Evolutionary conservation across 139 green algal genomes (phyloP).

Genomic region (Micromonas commoda): DNA sequence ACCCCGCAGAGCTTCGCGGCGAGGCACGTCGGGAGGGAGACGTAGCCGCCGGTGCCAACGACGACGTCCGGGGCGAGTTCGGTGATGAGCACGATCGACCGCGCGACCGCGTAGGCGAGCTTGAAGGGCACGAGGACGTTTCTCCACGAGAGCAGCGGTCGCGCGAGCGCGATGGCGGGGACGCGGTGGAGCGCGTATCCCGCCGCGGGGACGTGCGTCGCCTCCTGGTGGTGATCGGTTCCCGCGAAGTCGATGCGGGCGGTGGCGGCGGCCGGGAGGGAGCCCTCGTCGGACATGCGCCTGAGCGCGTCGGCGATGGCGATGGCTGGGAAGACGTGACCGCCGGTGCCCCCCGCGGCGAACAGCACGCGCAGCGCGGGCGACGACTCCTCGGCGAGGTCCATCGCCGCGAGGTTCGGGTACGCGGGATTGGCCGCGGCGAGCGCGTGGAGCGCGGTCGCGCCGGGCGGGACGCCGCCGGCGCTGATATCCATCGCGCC

Average conservation of each 20-base stretch:
- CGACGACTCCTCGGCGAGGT: neutral
- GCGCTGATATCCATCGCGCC: no score
- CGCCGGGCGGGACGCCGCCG: no score
- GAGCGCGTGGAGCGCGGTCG: no score
- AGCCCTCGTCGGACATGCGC: neutral
- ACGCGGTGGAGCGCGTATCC: constrained; percentile 30
- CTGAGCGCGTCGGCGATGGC: constrained; percentile 30
- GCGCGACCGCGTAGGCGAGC: constrained; percentile 19
- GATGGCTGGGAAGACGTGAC: constrained; percentile 38
- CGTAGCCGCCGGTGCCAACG: constrained; percentile 38
- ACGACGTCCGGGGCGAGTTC: constrained; percentile 37
- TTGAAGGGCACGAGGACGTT: constrained; percentile 42
- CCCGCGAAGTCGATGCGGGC: constrained; percentile 19
- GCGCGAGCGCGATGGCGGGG: constrained; percentile 24
- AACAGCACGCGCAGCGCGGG: constrained; percentile 19
- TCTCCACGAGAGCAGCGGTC: constrained; percentile 12
- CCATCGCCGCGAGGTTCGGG: neutral
- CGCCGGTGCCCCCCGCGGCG: constrained; percentile 33
- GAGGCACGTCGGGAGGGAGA: constrained; percentile 43
- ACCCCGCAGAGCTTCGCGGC: constrained; percentile 30
- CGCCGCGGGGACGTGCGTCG: constrained; percentile 17
- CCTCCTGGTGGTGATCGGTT: no score
- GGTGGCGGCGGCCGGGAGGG: no score
- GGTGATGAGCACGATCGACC: constrained; percentile 23
- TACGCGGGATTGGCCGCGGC: neutral